Conservation (phyloP, 495 filamentous ascomycete genomes). For the Penicilliopsis zonata region DNA sequence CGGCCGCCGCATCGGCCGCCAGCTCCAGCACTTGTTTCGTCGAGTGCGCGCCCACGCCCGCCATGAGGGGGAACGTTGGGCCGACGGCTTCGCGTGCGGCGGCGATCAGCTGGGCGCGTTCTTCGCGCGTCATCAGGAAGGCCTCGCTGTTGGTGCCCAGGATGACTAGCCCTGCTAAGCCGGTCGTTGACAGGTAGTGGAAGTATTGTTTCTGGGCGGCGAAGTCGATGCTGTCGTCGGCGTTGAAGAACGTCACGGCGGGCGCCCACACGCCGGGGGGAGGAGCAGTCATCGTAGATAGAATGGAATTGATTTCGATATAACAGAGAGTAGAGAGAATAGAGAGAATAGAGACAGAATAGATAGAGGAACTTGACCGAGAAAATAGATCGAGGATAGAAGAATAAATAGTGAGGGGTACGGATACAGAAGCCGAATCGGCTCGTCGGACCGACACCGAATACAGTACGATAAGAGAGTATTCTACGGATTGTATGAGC, state of each 20-base stretch:
- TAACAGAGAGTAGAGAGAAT: too few relatives aligned
- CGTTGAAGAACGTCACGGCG: slow-evolving; percentile 38
- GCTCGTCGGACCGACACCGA: too few relatives aligned
- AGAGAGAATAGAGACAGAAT: too few relatives aligned
- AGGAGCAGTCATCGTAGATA: too few relatives aligned
- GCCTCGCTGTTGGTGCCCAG: slow-evolving; percentile 57
- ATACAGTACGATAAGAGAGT: too few relatives aligned
- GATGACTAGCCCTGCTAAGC: slow-evolving; percentile 46
- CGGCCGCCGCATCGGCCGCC: slow-evolving; percentile 41
- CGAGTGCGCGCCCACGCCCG: slow-evolving; percentile 51
- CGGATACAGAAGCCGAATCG: too few relatives aligned
- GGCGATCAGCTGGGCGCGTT: slow-evolving; percentile 38
- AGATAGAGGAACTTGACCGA: too few relatives aligned
- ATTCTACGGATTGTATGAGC: too few relatives aligned
- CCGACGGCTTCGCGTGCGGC: slow-evolving; percentile 41
- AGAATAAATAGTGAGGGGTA: too few relatives aligned
- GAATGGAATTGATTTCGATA: too few relatives aligned
- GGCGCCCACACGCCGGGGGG: slow-evolving; percentile 24
- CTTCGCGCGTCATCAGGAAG: slow-evolving; percentile 50
- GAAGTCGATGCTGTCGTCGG: slow-evolving; percentile 38
- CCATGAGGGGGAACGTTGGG: slow-evolving; percentile 45
- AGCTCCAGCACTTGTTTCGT: slow-evolving; percentile 50
- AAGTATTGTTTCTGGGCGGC: slow-evolving; percentile 40
- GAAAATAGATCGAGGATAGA: too few relatives aligned
- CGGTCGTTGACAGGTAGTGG: slow-evolving; percentile 38